Base-by-base conservation (phyloP, 768 basidiomycete species). In the Omphalotus guepiniiformis region DNA sequence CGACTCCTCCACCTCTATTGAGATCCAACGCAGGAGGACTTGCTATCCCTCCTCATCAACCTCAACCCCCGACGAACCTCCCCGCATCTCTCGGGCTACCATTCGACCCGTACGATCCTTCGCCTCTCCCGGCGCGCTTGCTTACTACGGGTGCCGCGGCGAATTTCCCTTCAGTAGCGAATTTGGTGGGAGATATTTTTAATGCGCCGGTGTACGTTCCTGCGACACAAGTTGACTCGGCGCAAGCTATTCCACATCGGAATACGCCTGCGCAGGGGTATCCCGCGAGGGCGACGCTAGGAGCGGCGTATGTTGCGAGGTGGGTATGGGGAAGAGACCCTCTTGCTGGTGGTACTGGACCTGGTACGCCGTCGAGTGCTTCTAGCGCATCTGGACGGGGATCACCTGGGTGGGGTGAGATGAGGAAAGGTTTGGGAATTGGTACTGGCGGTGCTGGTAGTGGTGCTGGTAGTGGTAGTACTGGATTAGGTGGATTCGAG, bases 251-350 rank as follows among this genome's bases (percentile, higher is more conserved):
- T 13, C 75, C 81, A 11, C 87, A 88, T 55, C 76, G 87, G 21
- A 88, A 88, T 54, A 80, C 86, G 0, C 88, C 88, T 6, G 83
- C 82, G 0, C 55, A 60, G 19, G 84, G 86, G 12, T 88, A 78
- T 63, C 82, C 86, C 0, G 78, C 79, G 12, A 76, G 88, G 11
- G 84, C 80, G 1, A 73, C 85, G 0, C 67, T 92, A 3, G 89
- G 89, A 0, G 76, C 79, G 0, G 86, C 89, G 1, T 92, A 88
- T 58, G 67, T 88, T 34, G 90, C 88, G 23, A 75, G 90, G 6
- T 93, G 90, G 89, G 83, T 88, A 35, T 92, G 88, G 88, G 81
- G 85, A 32, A 76, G 80, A 53, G 83, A 88, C 47, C 67, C 70
- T 22, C 65, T n/a, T n/a, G n/a, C n/a, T n/a, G n/a, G n/a, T 58